Evolutionary conservation across 2,329 filamentous ascomycete species (phyloP), one percentile per base, ranked within the genome.

Genomic region (Tolypocladium sp.): DNA sequence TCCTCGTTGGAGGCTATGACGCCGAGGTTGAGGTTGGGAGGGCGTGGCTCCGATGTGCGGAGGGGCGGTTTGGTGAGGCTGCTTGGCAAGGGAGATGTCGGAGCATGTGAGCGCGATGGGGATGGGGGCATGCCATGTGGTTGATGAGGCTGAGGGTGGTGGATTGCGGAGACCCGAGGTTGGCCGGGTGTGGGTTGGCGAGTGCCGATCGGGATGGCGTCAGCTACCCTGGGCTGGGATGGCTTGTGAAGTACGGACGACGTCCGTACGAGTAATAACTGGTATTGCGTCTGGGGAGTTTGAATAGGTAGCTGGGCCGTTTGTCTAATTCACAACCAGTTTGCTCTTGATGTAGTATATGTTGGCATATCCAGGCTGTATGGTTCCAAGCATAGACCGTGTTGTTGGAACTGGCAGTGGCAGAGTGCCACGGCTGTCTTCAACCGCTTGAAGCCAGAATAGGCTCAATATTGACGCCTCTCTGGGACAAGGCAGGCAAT

Each of bases 91-190:
- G 54, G 54, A 40, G 17, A 22, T 6, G 17, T 33, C 54, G 38
- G 54, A 33, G 49, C 46, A 52, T 52, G 49, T 51, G 46, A 51
- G 27, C 12, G 12, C 44, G 12, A 15, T 6, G 22, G 44, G 44
- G 22, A 27, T 13, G 27, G 6, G 3, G 49, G 49, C 4, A 13
- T 13, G 30, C 49, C 49, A 52, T 35, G 49, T 35, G 49, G 54
- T n/a, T n/a, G 54, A 37, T 8, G 53, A 33, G 37, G 25, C 54
- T 41, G 33, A 55, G 27, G 27, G 17, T 9, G 41, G 55, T 13
- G 22, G 20, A 57, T 35, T 46, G 55, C 40, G 55, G 55, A 20
- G 55, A 57, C 55, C 55, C 55, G 55, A 57, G 55, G 55, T 49
- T 38, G 55, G 41, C 41, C 41, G 40, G 55, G 4, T 44, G 40